These are phyloP conservation scores for Baeospora myosura DNA, from an alignment of 1,284 basidiomycete genomes.

Conservation along the genomic window DNA sequence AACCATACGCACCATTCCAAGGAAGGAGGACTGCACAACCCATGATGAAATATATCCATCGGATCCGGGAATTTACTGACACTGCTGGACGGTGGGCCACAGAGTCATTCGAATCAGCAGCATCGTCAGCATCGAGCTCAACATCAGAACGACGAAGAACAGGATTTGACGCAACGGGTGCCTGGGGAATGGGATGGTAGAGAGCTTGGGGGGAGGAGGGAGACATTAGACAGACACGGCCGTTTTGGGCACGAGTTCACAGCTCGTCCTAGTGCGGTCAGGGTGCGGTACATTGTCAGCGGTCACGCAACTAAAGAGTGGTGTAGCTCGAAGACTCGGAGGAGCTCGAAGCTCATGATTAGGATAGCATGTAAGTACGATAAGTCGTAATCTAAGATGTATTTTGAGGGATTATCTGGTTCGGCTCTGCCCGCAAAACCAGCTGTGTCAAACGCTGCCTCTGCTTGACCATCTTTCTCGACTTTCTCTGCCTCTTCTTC, in stretches of 20 bases:
- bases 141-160: conserved; percentile 22
- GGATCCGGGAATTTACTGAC: conserved; percentile 39
- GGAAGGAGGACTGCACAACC: conserved; percentile 68
- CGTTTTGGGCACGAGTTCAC: no score
- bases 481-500: conserved; percentile 48
- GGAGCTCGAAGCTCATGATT: no score
- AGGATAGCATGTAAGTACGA: no score
- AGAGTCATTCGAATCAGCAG: conserved; percentile 10
- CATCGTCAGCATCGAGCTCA: conserved; percentile 22
- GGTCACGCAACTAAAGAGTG: no score
- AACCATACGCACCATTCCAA: conserved; percentile 61
- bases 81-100: conserved; percentile 20
- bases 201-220: conserved; percentile 26
- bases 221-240: no score
- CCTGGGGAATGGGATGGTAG: conserved; percentile 33
- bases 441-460: conserved; percentile 55
- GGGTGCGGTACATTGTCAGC: no score
- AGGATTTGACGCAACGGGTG: conserved; percentile 21
- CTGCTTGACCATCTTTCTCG: conserved; percentile 48
- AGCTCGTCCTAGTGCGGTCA: no score
- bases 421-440: conserved; percentile 50
- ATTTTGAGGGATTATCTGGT: conserved; percentile 60
- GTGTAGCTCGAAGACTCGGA: no score
- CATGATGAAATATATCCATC: conserved; percentile 62
- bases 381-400: no score